Percentiles rank a stretch among this genome's conserved stretches.
Evolutionary conservation across 2,329 filamentous ascomycete genomes (phyloP).

Genomic region (Chaetomiaceae sp.): DNA sequence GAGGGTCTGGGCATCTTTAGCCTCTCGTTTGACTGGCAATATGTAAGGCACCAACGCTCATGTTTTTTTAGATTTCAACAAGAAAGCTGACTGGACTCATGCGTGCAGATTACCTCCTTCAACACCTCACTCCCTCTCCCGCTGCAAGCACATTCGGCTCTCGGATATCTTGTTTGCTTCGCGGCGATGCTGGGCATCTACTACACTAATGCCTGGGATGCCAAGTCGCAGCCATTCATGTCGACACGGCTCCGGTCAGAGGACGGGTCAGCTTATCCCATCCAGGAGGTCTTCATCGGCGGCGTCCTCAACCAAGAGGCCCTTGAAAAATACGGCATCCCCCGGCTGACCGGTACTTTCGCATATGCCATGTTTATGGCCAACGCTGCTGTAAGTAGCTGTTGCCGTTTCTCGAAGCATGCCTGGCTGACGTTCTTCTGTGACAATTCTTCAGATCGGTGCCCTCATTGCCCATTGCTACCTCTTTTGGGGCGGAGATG

Average conservation of each 20-base stretch:
- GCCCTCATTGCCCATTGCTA: constrained; percentile 49
- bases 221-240: constrained; percentile 50
- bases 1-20: constrained; percentile 48
- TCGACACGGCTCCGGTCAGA: constrained; percentile 42
- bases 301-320: constrained; percentile 40
- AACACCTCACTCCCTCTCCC: constrained; percentile 50
- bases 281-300: constrained; percentile 37
- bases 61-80: not conserved
- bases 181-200: constrained; percentile 49
- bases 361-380: constrained; percentile 53
- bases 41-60: constrained; percentile 35
- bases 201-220: constrained; percentile 46
- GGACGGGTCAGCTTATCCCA: constrained; percentile 40
- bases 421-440: not conserved
- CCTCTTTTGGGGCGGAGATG: constrained; percentile 53
- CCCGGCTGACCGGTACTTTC: constrained; percentile 46
- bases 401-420: not conserved
- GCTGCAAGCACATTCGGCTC: constrained; percentile 43
- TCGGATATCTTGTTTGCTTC: constrained; percentile 47
- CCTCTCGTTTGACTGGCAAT: constrained; percentile 53
- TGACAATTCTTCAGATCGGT: constrained; percentile 42
- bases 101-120: constrained; percentile 48
- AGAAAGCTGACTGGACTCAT: not conserved
- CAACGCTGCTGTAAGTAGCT: constrained; percentile 46
- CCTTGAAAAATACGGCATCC: constrained; percentile 42